Base-by-base conservation (phyloP, 345 rosid species). In the Dipteronia dyeriana region DNA sequence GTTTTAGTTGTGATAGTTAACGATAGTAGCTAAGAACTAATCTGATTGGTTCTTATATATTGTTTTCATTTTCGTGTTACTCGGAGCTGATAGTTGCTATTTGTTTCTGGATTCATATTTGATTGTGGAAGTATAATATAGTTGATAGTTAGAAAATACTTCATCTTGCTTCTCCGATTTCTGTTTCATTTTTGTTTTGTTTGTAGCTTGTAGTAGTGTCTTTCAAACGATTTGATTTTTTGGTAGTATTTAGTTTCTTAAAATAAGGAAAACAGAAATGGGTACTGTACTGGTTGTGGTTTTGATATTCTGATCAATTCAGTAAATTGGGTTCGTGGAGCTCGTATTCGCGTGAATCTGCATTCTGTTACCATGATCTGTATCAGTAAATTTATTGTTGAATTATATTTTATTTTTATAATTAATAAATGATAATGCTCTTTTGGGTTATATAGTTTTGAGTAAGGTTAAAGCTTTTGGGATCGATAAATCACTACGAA, bases 391-490 rank as follows among this genome's bases (percentile, higher is more conserved):
- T 31, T 9, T 34, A 12, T 66, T 57, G 38, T 67, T 13, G 54
- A 31, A 41, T 4, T 23, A 61, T 53, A 39, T 34, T 66, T 54
- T 66, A 1, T 54, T 60, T 20, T 14, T 13, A 19, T 49, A 22
- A 13, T 57, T 72, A 54, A 69, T 41, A 31, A 72, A n/a, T 54
- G 73, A 66, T 66, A 12, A 72, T 61, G 67, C 66, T 72, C 10
- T 20, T 49, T 34, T 26, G 60, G n/a, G 51, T 51, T 26, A 23
- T 77, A 38, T 61, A 62, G 16, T 62, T 65, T 74, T 53, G 67
- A 56, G 20, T 49, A 64, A 61, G 51, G 66, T 16, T 34, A 29
- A 34, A 47, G 56, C 47, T 56, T 26, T 7, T 74, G 26, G 57
- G 70, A 13, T 41, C n/a, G 57, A 70, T 38, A 57, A 71, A 29